These are phyloP conservation scores for Metarhizium robertsii DNA, from an alignment of 2,329 filamentous ascomycete genomes.

Conservation along the genomic window DNA sequence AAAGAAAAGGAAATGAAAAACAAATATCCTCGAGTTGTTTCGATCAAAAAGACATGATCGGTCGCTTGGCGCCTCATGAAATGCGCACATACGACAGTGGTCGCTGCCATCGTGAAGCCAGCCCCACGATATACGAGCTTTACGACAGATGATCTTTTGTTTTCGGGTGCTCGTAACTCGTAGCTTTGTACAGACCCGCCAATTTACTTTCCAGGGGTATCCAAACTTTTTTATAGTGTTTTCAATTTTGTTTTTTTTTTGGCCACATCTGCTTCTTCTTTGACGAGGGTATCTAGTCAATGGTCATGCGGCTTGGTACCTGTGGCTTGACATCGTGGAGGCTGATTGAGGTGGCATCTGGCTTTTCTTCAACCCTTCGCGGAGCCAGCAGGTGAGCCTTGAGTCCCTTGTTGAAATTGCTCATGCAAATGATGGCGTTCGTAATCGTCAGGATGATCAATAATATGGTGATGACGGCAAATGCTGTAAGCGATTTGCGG, in stretches of 20 bases:
- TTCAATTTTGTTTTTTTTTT: neutral
- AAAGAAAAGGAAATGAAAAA: neutral
- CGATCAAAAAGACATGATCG: neutral
- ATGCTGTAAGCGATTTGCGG: slow-evolving; percentile 78
- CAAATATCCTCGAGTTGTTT: neutral
- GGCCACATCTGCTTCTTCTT: neutral
- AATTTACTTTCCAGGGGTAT: slow-evolving; percentile 2
- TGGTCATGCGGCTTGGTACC: slow-evolving; percentile 49
- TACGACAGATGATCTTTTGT: neutral
- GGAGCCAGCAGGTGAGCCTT: slow-evolving; percentile 70
- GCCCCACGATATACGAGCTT: neutral
- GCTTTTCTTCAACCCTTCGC: slow-evolving; percentile 41
- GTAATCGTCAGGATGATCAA: slow-evolving; percentile 81
- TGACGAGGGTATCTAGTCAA: slow-evolving; percentile 35
- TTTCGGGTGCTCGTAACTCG: slow-evolving; percentile 3
- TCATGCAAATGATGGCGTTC: slow-evolving; percentile 78
- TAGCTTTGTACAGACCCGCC: slow-evolving; percentile 6
- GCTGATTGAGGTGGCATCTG: slow-evolving; percentile 46
- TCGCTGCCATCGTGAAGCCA: neutral
- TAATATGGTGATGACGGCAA: slow-evolving; percentile 85
- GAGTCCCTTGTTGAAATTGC: slow-evolving; percentile 83
- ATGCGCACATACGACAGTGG: neutral
- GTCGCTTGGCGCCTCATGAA: neutral
- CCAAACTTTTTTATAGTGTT: neutral
- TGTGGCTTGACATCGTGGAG: slow-evolving; percentile 48